phyloP scores from a whole-genome alignment of 768 basidiomycete species.

The Lentinula detonsa region DNA sequence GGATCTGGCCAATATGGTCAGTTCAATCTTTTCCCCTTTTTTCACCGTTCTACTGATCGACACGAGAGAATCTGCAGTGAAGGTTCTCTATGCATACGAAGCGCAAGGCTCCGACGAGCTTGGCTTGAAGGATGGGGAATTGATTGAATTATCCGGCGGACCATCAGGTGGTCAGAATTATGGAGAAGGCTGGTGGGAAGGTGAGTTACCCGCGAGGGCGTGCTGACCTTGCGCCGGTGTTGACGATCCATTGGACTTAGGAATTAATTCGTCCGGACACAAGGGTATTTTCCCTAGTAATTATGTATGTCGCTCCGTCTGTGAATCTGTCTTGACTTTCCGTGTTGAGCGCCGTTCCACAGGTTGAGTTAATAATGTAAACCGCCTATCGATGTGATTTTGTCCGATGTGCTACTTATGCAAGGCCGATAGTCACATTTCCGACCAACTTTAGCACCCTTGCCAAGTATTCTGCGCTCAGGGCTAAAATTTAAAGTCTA shows the following conservation, averaged over 20 bases:
- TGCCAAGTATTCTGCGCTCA: no score
- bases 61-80: slow-evolving; percentile 41
- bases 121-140: slow-evolving; percentile 51
- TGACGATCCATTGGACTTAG: slow-evolving; percentile 30
- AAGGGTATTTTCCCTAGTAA: slow-evolving; percentile 87
- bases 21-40: slow-evolving; percentile 12
- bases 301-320: slow-evolving; percentile 51
- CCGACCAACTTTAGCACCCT: no score
- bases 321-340: not conserved
- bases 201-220: slow-evolving; percentile 24
- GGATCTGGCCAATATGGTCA: slow-evolving; percentile 47
- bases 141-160: slow-evolving; percentile 59
- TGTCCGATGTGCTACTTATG: no score
- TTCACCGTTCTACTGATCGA: not conserved
- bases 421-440: no score
- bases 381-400: not conserved
- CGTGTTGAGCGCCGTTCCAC: slow-evolving; percentile 14
- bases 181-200: slow-evolving; percentile 87
- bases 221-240: not conserved
- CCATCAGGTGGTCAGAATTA: slow-evolving; percentile 58
- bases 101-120: slow-evolving; percentile 73
- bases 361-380: slow-evolving; percentile 44
- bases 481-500: no score
- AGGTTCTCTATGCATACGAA: slow-evolving; percentile 74
- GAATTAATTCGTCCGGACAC: slow-evolving; percentile 49